Percentiles rank a stretch among this genome's conserved stretches.
Conservation (phyloP, 2,329 filamentous ascomycete species). For the Pseudogymnoascus sp. region DNA sequence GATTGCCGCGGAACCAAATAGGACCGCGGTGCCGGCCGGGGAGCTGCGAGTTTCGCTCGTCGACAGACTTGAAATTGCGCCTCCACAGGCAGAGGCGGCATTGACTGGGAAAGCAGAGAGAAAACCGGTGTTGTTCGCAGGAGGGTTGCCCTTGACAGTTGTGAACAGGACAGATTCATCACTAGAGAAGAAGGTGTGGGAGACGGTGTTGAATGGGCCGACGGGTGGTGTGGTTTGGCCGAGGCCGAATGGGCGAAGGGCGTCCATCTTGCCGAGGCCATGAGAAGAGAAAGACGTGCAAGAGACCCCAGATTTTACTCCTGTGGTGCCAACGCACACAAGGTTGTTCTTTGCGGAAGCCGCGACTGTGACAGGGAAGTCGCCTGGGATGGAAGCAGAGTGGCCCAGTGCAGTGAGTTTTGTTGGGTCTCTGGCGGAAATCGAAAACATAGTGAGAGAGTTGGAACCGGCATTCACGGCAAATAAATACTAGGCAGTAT, state of each 20-base stretch:
- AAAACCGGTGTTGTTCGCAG: constrained; percentile 49
- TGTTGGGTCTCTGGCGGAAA: constrained; percentile 36
- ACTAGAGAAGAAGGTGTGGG: constrained; percentile 51
- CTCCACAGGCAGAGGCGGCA: background rate
- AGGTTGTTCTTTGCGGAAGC: background rate
- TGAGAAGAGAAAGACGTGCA: constrained; percentile 29
- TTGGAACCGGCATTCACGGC: constrained; percentile 50
- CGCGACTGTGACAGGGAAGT: constrained; percentile 42
- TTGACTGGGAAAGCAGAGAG: constrained; percentile 44
- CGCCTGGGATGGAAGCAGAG: constrained; percentile 38
- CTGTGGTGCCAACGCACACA: constrained; percentile 42
- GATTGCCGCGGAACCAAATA: constrained; percentile 47
- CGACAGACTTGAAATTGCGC: constrained; percentile 14
- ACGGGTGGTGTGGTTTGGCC: constrained; percentile 50
- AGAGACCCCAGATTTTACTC: constrained; percentile 38
- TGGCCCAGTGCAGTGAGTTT: constrained; percentile 38
- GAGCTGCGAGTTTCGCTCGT: constrained; percentile 32
- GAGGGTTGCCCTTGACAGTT: constrained; percentile 54
- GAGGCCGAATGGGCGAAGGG: constrained; percentile 41
- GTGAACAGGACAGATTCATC: constrained; percentile 46
- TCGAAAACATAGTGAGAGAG: constrained; percentile 42
- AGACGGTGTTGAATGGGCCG: constrained; percentile 52
- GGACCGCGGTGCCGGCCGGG: constrained; percentile 47
- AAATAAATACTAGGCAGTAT: constrained; percentile 40
- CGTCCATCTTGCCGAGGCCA: background rate